Base-by-base conservation (phyloP, 2,329 filamentous ascomycete genomes). In the Colletotrichum endophyticum region DNA sequence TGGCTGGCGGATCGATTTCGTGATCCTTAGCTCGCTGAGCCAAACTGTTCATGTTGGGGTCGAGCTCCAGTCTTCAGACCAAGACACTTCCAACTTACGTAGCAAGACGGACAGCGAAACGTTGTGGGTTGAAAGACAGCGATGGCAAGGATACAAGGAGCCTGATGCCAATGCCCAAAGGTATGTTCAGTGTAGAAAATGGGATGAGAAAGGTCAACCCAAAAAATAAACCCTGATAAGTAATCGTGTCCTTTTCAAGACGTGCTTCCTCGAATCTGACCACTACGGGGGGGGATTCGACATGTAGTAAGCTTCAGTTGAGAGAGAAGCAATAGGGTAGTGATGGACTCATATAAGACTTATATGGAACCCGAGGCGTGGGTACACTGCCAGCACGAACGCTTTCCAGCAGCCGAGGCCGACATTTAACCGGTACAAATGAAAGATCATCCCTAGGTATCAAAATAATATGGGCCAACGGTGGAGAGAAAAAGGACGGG, bases 1-100 rank as follows among this genome's bases (percentile, higher is more conserved):
- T 72, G 25, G 66, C 56, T 12, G 34, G 67, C 16, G 82, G 80
- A 70, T 87, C 85, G 66, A 83, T 80, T 62, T 81, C 84, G 79
- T 73, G 79, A 82, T 79, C 36, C 72, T 80, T 39, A 53, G 49
- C 36, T 16, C n/a, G 39, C 16, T 19, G 30, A 15, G 22, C 27
- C n/a, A 59, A n/a, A 57, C 34, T 30, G 44, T 63, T 77, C 70
- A 71, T 75, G 57, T 12, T 66, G 15, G 53, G 12, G 19, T 22
- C n/a, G n/a, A 16, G n/a, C 25, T 27, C 25, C 11, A 16, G 12
- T 59, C 16, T 59, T 28, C 44, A 22, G 44, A 13, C 44, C 44
- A 22, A 53, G 22, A 53, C n/a, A 22, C 44, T 22, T 49, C n/a
- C n/a, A 53, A 53, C 44, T 53, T 22, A 12, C n/a, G 44, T 53